Evolutionary conservation across 2,329 filamentous ascomycete species (phyloP).

Genomic region (Aspergillus sp.): DNA sequence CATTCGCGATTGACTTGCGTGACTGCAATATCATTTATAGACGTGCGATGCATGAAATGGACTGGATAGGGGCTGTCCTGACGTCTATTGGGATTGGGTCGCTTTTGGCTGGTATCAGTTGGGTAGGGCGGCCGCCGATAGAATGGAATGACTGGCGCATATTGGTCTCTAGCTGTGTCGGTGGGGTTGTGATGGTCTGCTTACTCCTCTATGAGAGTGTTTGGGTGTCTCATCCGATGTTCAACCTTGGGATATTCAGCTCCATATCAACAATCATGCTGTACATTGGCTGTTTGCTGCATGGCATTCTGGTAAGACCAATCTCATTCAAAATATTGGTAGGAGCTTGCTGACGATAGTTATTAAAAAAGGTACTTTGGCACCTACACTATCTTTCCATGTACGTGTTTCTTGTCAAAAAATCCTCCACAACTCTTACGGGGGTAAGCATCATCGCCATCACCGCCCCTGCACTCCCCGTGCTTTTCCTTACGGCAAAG

Average conservation of each 20-base stretch:
- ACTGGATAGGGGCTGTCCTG: constrained; percentile 46
- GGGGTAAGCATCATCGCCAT: constrained; percentile 42
- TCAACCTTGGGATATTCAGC: constrained; percentile 40
- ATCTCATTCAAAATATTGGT: not conserved
- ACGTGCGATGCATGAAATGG: constrained; percentile 29
- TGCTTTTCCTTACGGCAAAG: constrained; percentile 22
- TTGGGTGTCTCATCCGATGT: constrained; percentile 35
- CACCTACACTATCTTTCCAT: constrained; percentile 46
- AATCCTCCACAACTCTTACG: constrained; percentile 32
- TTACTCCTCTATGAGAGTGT: constrained; percentile 39
- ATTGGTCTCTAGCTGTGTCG: constrained; percentile 40
- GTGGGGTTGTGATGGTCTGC: constrained; percentile 28
- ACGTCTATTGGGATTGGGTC: constrained; percentile 38
- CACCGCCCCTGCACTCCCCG: constrained; percentile 27
- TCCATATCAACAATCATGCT: constrained; percentile 36
- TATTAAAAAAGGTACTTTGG: constrained; percentile 36
- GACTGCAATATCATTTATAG: constrained; percentile 23
- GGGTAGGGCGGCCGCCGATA: constrained; percentile 40
- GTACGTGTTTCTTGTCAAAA: constrained; percentile 41
- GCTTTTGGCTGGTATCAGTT: constrained; percentile 45
- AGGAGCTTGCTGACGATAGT: not conserved
- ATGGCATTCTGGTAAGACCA: constrained; percentile 45
- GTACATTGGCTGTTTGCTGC: constrained; percentile 43
- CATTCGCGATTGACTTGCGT: constrained; percentile 30
- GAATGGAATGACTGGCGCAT: constrained; percentile 42